Conservation (phyloP, 225 moss, liverwort and hornwort species). For the Rhytidiadelphus loreus region DNA sequence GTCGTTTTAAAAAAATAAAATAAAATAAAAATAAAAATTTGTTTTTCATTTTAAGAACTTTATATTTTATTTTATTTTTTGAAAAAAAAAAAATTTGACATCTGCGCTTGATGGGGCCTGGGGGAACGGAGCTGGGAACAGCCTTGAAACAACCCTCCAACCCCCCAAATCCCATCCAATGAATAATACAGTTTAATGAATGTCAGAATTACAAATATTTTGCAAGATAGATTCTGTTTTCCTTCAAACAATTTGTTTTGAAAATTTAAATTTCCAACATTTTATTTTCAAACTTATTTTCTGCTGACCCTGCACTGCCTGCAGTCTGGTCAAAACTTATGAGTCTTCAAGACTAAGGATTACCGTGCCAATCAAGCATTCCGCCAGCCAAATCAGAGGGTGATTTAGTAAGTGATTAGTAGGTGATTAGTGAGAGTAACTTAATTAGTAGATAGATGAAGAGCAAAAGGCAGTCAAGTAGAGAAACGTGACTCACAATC, state of each 20-base stretch:
- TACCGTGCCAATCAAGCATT: background rate
- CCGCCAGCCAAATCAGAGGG: background rate
- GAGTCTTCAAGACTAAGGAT: background rate
- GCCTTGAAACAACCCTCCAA: no score
- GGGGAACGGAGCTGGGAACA: no score
- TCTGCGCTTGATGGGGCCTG: no score
- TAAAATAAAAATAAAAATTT: no score
- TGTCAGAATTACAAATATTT: background rate
- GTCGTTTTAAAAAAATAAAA: no score
- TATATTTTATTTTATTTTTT: no score
- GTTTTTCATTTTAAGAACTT: no score
- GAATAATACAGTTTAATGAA: background rate
- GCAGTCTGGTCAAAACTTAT: background rate
- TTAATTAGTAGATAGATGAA: background rate
- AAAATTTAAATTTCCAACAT: background rate
- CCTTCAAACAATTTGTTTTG: background rate
- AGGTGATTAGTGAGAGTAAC: background rate
- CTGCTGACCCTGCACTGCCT: background rate
- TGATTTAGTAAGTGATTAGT: background rate
- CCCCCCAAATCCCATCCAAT: no score
- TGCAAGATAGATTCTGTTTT: background rate
- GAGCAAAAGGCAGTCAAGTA: background rate
- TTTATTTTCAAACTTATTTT: background rate
- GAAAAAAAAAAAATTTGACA: no score
- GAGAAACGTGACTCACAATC: background rate